Evolutionary conservation across 1,139 yeast species (phyloP).

Genomic region (Maudiozyma humilis): DNA sequence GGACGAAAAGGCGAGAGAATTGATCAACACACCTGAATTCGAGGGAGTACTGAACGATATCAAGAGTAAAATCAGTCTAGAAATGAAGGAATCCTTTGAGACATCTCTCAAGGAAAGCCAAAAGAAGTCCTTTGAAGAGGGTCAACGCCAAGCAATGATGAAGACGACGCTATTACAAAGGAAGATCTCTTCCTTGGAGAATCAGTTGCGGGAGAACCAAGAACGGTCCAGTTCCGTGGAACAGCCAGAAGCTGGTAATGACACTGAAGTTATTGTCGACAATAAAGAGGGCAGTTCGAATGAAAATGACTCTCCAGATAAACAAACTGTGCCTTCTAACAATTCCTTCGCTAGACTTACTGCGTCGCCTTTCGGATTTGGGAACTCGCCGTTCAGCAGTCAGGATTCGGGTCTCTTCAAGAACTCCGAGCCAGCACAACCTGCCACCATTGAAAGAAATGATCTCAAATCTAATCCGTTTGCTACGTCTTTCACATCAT

Average conservation of each 20-base stretch:
- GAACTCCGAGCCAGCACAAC: conserved; percentile 3
- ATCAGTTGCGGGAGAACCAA: conserved; percentile 2
- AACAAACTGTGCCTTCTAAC: neutral
- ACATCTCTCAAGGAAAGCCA: conserved; percentile 29
- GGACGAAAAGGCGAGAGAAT: conserved; percentile 11
- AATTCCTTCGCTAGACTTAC: neutral
- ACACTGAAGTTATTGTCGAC: neutral
- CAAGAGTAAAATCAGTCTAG: conserved; percentile 15
- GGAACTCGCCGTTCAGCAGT: neutral
- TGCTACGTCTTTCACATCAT: neutral
- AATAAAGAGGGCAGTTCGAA: neutral
- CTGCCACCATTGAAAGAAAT: neutral
- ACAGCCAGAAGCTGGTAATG: conserved; percentile 3
- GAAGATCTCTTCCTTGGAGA: conserved; percentile 9
- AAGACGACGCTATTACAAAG: conserved; percentile 26
- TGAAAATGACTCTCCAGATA: neutral
- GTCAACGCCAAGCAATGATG: conserved; percentile 32
- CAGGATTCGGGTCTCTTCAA: neutral
- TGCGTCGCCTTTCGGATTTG: neutral
- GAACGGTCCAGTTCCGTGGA: neutral
- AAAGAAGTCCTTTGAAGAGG: conserved; percentile 35
- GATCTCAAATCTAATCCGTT: conserved; percentile 6
- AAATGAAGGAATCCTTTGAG: conserved; percentile 14
- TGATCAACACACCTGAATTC: conserved; percentile 8
- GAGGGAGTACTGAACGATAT: conserved; percentile 12